Percentiles rank a stretch among this genome's conserved stretches.
Evolutionary conservation across 805 yeast species (phyloP).

Genomic region (Saccharomycopsis sp.): DNA sequence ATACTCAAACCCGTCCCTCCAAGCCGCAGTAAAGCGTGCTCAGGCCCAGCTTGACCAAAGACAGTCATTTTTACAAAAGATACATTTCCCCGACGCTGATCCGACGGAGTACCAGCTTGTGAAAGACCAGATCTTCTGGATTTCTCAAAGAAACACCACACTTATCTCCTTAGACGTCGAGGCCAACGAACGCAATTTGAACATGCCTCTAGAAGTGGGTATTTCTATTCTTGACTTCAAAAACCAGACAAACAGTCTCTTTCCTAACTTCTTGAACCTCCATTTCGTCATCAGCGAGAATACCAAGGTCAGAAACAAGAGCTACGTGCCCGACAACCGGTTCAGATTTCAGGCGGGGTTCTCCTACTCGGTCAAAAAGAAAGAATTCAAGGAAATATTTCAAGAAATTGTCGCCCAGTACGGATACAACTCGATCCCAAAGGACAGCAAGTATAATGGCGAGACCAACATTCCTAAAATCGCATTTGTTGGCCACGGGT

Average conservation of each 20-base stretch:
- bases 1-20: no score
- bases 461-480: conserved; percentile 22
- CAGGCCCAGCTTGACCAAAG: neutral
- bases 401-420: conserved; percentile 37
- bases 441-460: conserved; percentile 23
- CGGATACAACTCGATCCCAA: conserved; percentile 29
- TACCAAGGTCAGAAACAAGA: conserved; percentile 37
- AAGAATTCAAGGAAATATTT: conserved; percentile 31
- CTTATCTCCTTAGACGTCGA: conserved; percentile 49
- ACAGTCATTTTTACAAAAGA: neutral
- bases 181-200: conserved; percentile 42
- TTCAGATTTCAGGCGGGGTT: conserved; percentile 43
- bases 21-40: neutral
- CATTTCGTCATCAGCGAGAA: conserved; percentile 43
- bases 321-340: conserved; percentile 49
- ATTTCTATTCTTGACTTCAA: conserved; percentile 50
- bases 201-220: conserved; percentile 50
- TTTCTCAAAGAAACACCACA: conserved; percentile 26
- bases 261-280: conserved; percentile 33
- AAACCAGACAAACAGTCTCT: conserved; percentile 31
- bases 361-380: conserved; percentile 36
- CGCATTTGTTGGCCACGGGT: conserved; percentile 54
- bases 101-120: neutral
- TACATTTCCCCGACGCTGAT: neutral
- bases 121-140: conserved; percentile 25